Conservation (phyloP, 2,329 filamentous ascomycete genomes). For the Rutstroemia sp. region DNA sequence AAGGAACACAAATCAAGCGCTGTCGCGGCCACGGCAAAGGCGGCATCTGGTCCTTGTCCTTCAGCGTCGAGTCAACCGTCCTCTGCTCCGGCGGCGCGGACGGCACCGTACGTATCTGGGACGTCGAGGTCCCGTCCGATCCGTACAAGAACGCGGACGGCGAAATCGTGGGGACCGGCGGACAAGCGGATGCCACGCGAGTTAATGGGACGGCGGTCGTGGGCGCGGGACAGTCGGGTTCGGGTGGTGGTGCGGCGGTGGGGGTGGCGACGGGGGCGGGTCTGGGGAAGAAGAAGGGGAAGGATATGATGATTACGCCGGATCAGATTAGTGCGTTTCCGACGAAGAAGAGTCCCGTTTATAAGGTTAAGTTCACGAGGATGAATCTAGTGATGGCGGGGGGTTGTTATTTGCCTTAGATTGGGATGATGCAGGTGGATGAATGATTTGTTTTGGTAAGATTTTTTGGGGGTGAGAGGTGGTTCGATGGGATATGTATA, state of each 20-base stretch:
- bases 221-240: too few relatives aligned
- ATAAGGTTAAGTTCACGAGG: constrained; percentile 86
- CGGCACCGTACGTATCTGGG: constrained; percentile 90
- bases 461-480: too few relatives aligned
- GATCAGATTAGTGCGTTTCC: constrained; percentile 94
- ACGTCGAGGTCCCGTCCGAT: constrained; percentile 67
- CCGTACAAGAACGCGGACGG: constrained; percentile 47
- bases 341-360: constrained; percentile 92
- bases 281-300: constrained; percentile 64
- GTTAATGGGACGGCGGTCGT: constrained; percentile 31
- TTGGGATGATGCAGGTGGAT: too few relatives aligned
- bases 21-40: constrained; percentile 91
- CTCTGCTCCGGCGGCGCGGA: constrained; percentile 88
- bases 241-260: too few relatives aligned
- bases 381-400: constrained; percentile 92
- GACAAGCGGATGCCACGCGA: constrained; percentile 43
- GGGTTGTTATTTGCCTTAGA: constrained; percentile 47
- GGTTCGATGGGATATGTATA: too few relatives aligned
- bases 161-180: constrained; percentile 32
- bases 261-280: constrained; percentile 6
- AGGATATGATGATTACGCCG: constrained; percentile 82
- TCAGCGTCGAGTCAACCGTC: constrained; percentile 86
- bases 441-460: too few relatives aligned
- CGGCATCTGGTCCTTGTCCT: constrained; percentile 88
- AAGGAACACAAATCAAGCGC: constrained; percentile 79